A percentile compares a stretch with the other conserved stretches of the same genome.
phyloP scores from a whole-genome alignment of 179 eudicot genomes.

The Patellifolia procumbens region DNA sequence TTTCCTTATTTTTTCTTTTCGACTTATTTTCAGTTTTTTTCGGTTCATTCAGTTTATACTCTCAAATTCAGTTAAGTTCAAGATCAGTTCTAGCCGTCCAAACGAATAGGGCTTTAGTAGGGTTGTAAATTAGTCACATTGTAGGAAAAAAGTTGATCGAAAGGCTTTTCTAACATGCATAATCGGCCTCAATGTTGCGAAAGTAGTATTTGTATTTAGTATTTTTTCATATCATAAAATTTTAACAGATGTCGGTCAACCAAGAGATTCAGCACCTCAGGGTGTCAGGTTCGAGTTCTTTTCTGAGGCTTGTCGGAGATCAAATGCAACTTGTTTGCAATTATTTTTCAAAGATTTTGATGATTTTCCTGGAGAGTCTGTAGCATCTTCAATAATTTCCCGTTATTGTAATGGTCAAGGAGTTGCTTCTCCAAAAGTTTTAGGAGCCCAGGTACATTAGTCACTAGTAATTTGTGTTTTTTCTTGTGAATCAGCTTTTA shows the following conservation, averaged over 20 bases:
- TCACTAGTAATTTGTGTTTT: conserved; percentile 15
- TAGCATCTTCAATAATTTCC: conserved; percentile 81
- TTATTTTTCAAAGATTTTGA: conserved; percentile 81
- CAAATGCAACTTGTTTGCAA: conserved; percentile 79
- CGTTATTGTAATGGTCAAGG: conserved; percentile 65
- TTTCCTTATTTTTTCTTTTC: too few species aligned
- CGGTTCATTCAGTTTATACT: too few species aligned
- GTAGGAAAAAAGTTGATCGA: neutral
- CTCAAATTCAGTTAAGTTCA: too few species aligned
- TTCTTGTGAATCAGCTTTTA: conserved; percentile 1
- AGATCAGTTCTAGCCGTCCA: too few species aligned
- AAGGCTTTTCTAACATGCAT: neutral
- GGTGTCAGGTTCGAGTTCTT: conserved; percentile 69
- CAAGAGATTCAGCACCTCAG: conserved; percentile 60
- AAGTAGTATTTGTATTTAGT: neutral
- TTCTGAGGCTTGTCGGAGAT: conserved; percentile 85
- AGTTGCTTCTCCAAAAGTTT: conserved; percentile 30
- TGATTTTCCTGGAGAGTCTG: conserved; percentile 77
- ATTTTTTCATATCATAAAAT: conserved; percentile 23
- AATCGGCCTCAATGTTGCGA: neutral
- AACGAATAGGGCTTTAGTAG: neutral
- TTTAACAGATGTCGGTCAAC: conserved; percentile 42
- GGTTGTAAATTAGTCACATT: neutral
- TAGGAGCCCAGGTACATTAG: conserved; percentile 48
- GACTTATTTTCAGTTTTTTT: too few species aligned